phyloP scores from a whole-genome alignment of 768 basidiomycete species.

The Sporobolomyces phaffii region DNA sequence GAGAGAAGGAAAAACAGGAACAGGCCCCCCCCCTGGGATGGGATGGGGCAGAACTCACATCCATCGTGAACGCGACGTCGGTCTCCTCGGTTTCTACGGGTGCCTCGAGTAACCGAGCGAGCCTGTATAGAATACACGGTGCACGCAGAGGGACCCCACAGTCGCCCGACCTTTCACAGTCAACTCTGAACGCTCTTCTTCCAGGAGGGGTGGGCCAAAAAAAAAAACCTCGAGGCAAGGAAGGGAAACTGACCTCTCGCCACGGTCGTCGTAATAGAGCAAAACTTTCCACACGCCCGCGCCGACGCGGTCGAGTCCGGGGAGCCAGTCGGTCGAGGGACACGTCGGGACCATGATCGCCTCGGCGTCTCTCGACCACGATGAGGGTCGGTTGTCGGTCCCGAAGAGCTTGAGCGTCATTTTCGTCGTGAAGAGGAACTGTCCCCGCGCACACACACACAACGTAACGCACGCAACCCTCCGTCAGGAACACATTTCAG shows the following conservation, averaged over 20 bases:
- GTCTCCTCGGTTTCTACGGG: background rate
- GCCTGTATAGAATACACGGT: too few species aligned
- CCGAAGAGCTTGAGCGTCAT: conserved; percentile 27
- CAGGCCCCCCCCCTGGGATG: too few species aligned
- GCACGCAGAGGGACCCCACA: too few species aligned
- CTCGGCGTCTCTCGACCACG: conserved; percentile 25
- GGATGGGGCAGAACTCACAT: too few species aligned
- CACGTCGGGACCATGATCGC: conserved; percentile 28
- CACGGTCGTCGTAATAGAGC: conserved; percentile 16
- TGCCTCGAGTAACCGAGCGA: conserved; percentile 6
- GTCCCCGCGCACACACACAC: too few species aligned
- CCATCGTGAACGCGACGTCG: conserved; percentile 18
- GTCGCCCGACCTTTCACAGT: too few species aligned
- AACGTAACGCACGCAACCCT: too few species aligned
- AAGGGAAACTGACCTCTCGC: conserved; percentile 25
- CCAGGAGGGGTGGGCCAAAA: too few species aligned
- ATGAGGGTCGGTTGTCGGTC: conserved; percentile 9
- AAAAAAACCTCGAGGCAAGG: background rate
- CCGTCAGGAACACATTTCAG: too few species aligned
- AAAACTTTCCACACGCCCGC: conserved; percentile 14
- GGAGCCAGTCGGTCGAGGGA: conserved; percentile 11
- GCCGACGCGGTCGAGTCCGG: background rate
- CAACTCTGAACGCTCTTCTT: too few species aligned
- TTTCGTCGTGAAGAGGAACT: conserved; percentile 22
- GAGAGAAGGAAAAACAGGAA: too few species aligned